Evolutionary conservation across 371 early-diverging fungal genomes (phyloP).

Genomic region (Mucor lusitanicus): DNA sequence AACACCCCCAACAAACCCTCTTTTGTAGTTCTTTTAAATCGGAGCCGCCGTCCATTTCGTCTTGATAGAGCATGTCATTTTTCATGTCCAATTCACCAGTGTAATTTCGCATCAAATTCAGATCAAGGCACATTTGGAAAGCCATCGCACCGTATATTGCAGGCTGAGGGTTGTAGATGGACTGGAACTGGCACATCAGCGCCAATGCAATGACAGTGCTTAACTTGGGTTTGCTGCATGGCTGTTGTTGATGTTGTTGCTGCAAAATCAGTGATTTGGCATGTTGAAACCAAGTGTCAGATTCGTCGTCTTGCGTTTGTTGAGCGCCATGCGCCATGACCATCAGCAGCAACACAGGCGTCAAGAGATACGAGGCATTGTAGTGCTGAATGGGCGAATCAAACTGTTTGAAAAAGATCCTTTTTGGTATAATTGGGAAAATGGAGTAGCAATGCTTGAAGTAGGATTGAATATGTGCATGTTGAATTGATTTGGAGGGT

Average conservation of each 20-base stretch:
- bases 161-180: constrained; percentile 2
- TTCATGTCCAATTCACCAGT: constrained; percentile 6
- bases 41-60: not conserved
- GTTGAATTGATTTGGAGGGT: constrained; percentile 17
- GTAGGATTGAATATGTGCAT: constrained; percentile 21
- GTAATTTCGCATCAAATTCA: constrained; percentile 25
- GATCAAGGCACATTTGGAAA: constrained; percentile 33
- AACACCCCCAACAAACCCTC: constrained; percentile 37
- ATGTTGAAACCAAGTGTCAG: constrained; percentile 31
- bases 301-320: constrained; percentile 14
- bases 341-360: constrained; percentile 19
- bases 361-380: constrained; percentile 9
- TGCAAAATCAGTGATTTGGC: constrained; percentile 15
- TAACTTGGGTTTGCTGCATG: constrained; percentile 7
- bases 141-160: constrained; percentile 34
- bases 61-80: not conserved
- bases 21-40: constrained; percentile 27
- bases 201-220: constrained; percentile 32
- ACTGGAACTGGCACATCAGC: constrained; percentile 28
- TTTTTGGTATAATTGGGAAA: constrained; percentile 36
- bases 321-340: constrained; percentile 40
- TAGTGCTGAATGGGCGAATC: constrained; percentile 18
- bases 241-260: not conserved
- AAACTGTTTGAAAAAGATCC: constrained; percentile 31
- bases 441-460: constrained; percentile 27